Evolutionary conservation across 148 eudicot genomes (phyloP), one percentile per base, ranked within the genome.

Genomic region (Camellia granthamiana): DNA sequence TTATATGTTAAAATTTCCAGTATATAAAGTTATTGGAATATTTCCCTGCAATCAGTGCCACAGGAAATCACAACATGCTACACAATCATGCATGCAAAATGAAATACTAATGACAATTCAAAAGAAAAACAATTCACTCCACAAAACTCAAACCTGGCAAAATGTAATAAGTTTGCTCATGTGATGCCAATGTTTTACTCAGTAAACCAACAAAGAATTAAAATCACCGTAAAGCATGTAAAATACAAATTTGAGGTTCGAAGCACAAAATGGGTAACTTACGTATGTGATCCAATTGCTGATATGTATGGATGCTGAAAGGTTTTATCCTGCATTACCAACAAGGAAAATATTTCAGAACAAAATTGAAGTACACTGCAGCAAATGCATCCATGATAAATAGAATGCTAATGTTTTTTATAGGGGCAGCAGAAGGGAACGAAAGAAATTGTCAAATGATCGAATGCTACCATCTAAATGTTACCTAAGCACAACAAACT

Each of bases 211-310:
- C 61, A 42, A 65, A 21, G 4, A 42, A 41, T 16, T 0, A 41
- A 23, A 75, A 58, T 44, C 21, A 76, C 21, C 10, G 64, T 7
- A 23, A 64, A 30, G 69, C 54, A 5, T 5, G 62, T 59, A 15
- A 76, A 62, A 63, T 61, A 16, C 56, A 72, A 4, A 7, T 0
- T 56, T 5, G 7, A 8, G 30, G 11, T 58, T 56, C 3, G 7
- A 81, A 12, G 21, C 38, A 8, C 8, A 60, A 67, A 59, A 18
- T 5, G 3, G 38, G 77, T 38, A 54, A 86, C 97, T 90, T 85
- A 94, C 98, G 98, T 94, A 75, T 92, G 98, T 58, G 98, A 81
- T 80, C 95, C 95, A 54, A 94, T 79, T 52, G 89, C 95, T 30
- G 93, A 89, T 84, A 94, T 79, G 78, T 94, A 92, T 19, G 90